Percentiles rank a stretch among this genome's conserved stretches.
phyloP scores from a whole-genome alignment of 805 yeast species.

The Brettanomyces custersianus region DNA sequence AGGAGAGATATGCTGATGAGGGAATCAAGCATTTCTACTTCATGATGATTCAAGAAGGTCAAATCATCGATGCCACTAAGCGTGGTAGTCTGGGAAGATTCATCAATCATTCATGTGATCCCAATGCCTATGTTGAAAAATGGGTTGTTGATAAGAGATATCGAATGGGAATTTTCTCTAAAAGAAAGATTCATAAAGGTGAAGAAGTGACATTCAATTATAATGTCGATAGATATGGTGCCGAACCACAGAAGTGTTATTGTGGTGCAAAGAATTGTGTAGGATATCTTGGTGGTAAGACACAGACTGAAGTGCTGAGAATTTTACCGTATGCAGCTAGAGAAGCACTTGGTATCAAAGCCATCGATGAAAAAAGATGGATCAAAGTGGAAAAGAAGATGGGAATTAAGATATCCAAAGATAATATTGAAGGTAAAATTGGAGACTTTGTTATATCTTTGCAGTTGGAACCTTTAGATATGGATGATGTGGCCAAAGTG shows the following conservation, averaged over 20 bases:
- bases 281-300: slow-evolving; percentile 92
- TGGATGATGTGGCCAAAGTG: slow-evolving; percentile 63
- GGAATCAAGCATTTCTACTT: slow-evolving; percentile 80
- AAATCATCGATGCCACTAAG: slow-evolving; percentile 89
- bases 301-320: slow-evolving; percentile 87
- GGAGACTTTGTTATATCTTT: slow-evolving; percentile 59
- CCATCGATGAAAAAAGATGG: slow-evolving; percentile 64
- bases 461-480: slow-evolving; percentile 39
- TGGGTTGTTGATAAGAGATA: slow-evolving; percentile 92
- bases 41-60: slow-evolving; percentile 90
- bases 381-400: slow-evolving; percentile 46
- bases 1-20: slow-evolving; percentile 61
- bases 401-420: slow-evolving; percentile 39
- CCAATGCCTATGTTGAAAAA: slow-evolving; percentile 91
- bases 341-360: slow-evolving; percentile 75
- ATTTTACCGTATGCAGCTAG: slow-evolving; percentile 74
- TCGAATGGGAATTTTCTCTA: slow-evolving; percentile 92
- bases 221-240: slow-evolving; percentile 94
- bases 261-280: slow-evolving; percentile 91
- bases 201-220: slow-evolving; percentile 91
- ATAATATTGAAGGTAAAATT: slow-evolving; percentile 45
- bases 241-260: slow-evolving; percentile 86
- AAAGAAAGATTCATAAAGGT: slow-evolving; percentile 57
- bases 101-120: slow-evolving; percentile 91
- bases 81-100: slow-evolving; percentile 86